Evolutionary conservation across 179 eudicot species (phyloP), one percentile per base, ranked within the genome.

Genomic region (Actinidia chinensis): DNA sequence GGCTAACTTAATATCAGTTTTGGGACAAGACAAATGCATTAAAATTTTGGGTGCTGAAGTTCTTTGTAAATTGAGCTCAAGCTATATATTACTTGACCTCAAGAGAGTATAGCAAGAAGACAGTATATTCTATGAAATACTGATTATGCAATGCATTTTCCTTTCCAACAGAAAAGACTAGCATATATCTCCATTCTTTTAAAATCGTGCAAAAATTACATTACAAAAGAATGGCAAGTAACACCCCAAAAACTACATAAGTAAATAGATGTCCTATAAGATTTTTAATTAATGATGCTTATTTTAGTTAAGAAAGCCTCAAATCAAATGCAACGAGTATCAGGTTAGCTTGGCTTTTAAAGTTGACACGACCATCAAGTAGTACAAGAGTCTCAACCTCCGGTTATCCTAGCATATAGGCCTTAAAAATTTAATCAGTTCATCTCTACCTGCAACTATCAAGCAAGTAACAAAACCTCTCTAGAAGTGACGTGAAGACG

Each of bases 11-110:
- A 14, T 33, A 64, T 64, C 46, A 36, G 51, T 64, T 63, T 28
- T 64, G 46, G 46, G 68, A 64, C 33, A 64, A 17, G 68, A 64
- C n/a, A 28, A 64, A 44, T 18, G 6, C 2, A 4, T 47, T 64
- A 7, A 64, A 33, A 64, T 14, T 63, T 64, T 64, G 68, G 68
- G 33, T 28, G 46, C 68, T 64, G 68, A 64, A 64, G 68, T 64
- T 64, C 46, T 13, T 42, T 33, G 15, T 64, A 64, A 36, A 64
- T 33, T 4, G 44, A 64, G 68, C 46, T 25, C 14, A 33, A 64
- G 18, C 44, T 36, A 64, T 11, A 10, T 47, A 9, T 28, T n/a
- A 64, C 10, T 64, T 44, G 36, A 64, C 6, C 20, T 8, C 44
- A 36, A 10, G 6, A 64, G 36, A 64, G 22, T 20, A 40, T 22